Percentiles rank a stretch among this genome's conserved stretches.
phyloP scores from a whole-genome alignment of 176 grass and related monocot species.

The Rhynchospora breviuscula region DNA sequence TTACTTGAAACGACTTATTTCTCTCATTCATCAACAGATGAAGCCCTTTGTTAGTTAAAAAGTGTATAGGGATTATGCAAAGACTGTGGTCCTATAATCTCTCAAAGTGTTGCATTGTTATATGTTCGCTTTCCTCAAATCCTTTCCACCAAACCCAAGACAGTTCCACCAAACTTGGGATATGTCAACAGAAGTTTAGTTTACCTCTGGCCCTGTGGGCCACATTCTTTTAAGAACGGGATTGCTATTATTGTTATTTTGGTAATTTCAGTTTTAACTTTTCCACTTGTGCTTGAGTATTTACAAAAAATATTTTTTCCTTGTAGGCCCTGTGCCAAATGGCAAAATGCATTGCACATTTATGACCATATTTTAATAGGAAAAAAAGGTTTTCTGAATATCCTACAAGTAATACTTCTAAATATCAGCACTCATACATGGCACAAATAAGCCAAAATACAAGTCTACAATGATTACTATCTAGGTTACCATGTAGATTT shows the following conservation, averaged over 20 bases:
- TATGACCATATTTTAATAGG: neutral
- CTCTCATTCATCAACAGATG: neutral
- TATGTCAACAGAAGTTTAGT: neutral
- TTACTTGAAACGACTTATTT: neutral
- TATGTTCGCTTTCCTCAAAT: neutral
- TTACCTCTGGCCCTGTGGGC: neutral
- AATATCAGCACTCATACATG: neutral
- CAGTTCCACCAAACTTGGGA: neutral
- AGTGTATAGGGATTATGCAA: neutral
- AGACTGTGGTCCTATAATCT: neutral
- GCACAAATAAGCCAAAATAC: neutral
- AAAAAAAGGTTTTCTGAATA: neutral
- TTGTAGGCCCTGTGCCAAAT: neutral
- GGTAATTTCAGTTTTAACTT: neutral
- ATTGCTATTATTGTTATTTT: neutral
- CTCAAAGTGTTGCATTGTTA: neutral
- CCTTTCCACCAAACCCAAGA: constrained; percentile 6
- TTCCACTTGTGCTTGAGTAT: neutral
- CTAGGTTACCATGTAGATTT: no score
- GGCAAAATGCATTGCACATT: neutral
- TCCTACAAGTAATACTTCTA: neutral
- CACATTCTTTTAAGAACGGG: neutral
- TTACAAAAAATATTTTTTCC: neutral
- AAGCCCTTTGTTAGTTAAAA: neutral
- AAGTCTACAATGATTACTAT: neutral